phyloP scores from a whole-genome alignment of 352 stramenopile genomes.

The Globisporangium megalacanthum region DNA sequence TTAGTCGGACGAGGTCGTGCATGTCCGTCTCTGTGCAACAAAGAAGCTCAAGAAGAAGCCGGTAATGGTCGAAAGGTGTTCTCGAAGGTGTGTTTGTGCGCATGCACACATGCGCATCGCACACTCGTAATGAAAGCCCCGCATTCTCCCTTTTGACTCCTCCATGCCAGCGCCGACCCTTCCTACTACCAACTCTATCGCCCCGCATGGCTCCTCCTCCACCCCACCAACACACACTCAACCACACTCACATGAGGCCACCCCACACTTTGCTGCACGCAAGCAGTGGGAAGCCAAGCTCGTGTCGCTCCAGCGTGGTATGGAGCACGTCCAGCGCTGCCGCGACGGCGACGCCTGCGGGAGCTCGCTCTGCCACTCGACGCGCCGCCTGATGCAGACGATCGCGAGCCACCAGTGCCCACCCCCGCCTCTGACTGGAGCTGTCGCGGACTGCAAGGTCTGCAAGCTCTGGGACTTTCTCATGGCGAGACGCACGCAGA shows the following conservation, averaged over 20 bases:
- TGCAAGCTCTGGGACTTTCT: conserved; percentile 75
- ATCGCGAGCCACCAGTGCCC: conserved; percentile 58
- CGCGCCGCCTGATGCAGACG: conserved; percentile 54
- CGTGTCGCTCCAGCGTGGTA: conserved; percentile 53
- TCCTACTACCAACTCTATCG: neutral
- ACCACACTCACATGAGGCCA: neutral
- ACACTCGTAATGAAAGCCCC: neutral
- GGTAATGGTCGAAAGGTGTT: neutral
- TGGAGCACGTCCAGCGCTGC: conserved; percentile 62
- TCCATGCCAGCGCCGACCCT: conserved; percentile 1
- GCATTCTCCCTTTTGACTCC: conserved; percentile 3
- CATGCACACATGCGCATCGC: no score
- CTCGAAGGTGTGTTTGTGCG: neutral
- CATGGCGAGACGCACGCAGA: conserved; percentile 20
- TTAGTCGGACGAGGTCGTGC: neutral
- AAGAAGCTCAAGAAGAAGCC: neutral
- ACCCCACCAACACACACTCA: neutral
- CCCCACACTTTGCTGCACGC: conserved; percentile 23
- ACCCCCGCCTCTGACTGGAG: neutral
- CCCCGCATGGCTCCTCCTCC: neutral
- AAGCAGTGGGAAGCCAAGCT: conserved; percentile 63
- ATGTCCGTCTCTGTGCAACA: neutral
- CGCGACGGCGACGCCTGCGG: conserved; percentile 42
- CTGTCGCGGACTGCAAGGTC: conserved; percentile 45
- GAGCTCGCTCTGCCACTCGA: conserved; percentile 71